Base-by-base conservation (phyloP, 2,329 filamentous ascomycete genomes). In the Albifimbria verrucaria region DNA sequence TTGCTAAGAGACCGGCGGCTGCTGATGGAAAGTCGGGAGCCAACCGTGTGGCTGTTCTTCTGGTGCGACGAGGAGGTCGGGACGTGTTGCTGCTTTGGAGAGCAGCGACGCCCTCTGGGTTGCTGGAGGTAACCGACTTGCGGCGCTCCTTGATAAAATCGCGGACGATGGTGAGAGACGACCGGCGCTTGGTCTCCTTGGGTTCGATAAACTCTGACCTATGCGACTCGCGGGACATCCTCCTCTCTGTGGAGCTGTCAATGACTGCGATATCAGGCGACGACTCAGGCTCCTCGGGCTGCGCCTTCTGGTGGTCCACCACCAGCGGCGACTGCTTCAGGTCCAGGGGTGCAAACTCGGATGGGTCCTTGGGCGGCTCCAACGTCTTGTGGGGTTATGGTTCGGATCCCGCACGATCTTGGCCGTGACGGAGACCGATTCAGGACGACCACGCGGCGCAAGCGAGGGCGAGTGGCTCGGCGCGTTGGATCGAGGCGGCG, bases 361-460 rank as follows among this genome's bases (percentile, higher is more conserved):
- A 68, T 18, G 65, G 62, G 49, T 77, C 75, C 36, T 66, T 70
- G 2, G 68, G 69, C 2, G 67, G 60, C 18, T 81, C 78, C 2
- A 73, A 63, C 20, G 67, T 66, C 53, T 68, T 72, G 5, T 71
- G 68, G 42, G 72, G 71, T 20, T 67, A 28, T 80, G 74, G 20
- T 66, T 68, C 11, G 80, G 75, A 58, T 89, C 88, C 47, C 90
- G 85, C 36, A 96, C 76, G 57, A 96, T 96, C 49, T 87, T 85
- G 48, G 92, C 90, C 18, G 89, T 94, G 11, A 96, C 92, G 45
- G 92, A 92, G n/a, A 96, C 84, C 1, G 90, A 92, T 63, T 92
- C 90, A 5, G 86, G 81, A 2, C 76, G 75, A 6, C 78, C 76
- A 17, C 74, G 71, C n/a, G 74, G 67, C 7, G 68, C 58, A 50